Evolutionary conservation across 2,329 filamentous ascomycete species (phyloP), one percentile per base, ranked within the genome.

Genomic region (Nemania sp.): DNA sequence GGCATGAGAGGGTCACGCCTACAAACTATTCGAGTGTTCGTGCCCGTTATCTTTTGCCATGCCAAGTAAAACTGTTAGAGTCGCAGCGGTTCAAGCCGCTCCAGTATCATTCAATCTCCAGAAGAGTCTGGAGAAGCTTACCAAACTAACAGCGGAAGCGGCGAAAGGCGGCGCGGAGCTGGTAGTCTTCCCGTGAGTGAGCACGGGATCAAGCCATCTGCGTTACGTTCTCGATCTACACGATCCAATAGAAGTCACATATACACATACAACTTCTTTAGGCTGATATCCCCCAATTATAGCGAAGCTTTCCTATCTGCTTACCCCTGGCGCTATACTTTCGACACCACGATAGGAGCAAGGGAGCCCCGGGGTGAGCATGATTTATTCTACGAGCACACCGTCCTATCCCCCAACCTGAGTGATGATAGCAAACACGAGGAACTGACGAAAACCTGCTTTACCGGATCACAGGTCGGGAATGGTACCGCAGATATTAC

Each of bases 251-350:
- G 2, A 37, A 15, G 31, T n/a, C n/a, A n/a, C n/a, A n/a, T n/a
- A n/a, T n/a, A n/a, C n/a, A n/a, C n/a, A n/a, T n/a, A n/a, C n/a
- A n/a, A n/a, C n/a, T n/a, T n/a, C n/a, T n/a, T n/a, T n/a, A n/a
- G n/a, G n/a, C n/a, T n/a, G n/a, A n/a, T n/a, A n/a, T n/a, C n/a
- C n/a, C n/a, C n/a, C n/a, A n/a, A n/a, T n/a, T n/a, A n/a, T n/a
- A 73, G 71, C 4, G 73, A 75, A 61, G 72, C 64, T 0, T 75
- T 75, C 52, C 59, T 75, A 20, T 73, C 73, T 8, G 73, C 73
- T 12, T 75, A 75, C 52, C 73, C 72, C 17, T 75, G 73, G 73
- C 60, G 72, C 24, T 75, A 75, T 58, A 67, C 70, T 11, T 75
- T 75, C 51, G 73, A 75, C 64, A 65, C 70, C n/a, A 75, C 73